phyloP scores from a whole-genome alignment of 805 yeast genomes.

The Ogataea zsoltii region DNA sequence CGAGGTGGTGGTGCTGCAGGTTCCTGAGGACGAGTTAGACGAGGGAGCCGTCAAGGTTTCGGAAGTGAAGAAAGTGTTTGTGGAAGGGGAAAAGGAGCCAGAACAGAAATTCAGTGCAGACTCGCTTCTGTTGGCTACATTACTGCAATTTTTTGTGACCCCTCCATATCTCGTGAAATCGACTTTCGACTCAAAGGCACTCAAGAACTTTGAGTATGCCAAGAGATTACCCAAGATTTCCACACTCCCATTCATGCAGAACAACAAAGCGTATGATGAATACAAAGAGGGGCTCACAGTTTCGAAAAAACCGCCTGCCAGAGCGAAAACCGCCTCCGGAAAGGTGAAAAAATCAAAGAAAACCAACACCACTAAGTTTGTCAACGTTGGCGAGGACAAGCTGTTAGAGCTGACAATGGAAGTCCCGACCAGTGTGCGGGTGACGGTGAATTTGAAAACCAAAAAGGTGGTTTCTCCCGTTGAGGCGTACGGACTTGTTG shows the following conservation, averaged over 20 bases:
- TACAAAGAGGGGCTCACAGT: slow-evolving; percentile 68
- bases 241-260: slow-evolving; percentile 71
- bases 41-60: slow-evolving; percentile 13
- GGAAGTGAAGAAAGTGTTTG: slow-evolving; percentile 37
- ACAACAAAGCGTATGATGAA: slow-evolving; percentile 36
- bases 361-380: slow-evolving; percentile 63
- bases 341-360: slow-evolving; percentile 47
- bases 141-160: slow-evolving; percentile 79
- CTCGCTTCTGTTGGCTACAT: slow-evolving; percentile 59
- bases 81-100: slow-evolving; percentile 18
- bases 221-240: slow-evolving; percentile 68
- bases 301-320: slow-evolving; percentile 40
- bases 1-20: slow-evolving; percentile 72
- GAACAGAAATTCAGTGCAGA: slow-evolving; percentile 22
- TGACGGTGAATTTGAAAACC: slow-evolving; percentile 69
- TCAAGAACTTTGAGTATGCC: slow-evolving; percentile 60
- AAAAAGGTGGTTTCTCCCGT: slow-evolving; percentile 67
- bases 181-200: slow-evolving; percentile 49
- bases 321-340: slow-evolving; percentile 38
- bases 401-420: slow-evolving; percentile 61
- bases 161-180: slow-evolving; percentile 77
- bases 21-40: slow-evolving; percentile 34
- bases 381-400: slow-evolving; percentile 69
- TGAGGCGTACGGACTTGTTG: slow-evolving; percentile 66
- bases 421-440: slow-evolving; percentile 77